Percentiles rank a stretch among this genome's conserved stretches.
Evolutionary conservation across 192 early-diverging fungal genomes (phyloP).

Genomic region (Rhizophagus clarus): DNA sequence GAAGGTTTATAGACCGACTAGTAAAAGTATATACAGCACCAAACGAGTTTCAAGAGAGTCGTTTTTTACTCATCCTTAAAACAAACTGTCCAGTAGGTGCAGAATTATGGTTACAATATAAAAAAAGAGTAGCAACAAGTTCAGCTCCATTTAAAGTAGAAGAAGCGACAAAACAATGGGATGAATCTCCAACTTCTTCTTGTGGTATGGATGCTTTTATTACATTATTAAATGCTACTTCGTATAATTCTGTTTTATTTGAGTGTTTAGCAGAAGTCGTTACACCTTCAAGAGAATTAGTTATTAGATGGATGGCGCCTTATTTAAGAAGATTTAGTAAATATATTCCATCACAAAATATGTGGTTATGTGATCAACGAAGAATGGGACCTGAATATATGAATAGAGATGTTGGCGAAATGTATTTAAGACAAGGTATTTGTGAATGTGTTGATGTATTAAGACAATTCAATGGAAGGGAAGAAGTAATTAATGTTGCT

Average conservation of each 20-base stretch:
- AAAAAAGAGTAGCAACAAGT: conserved; percentile 20
- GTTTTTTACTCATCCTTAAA: conserved; percentile 31
- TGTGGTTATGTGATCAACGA: conserved; percentile 32
- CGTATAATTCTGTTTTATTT: conserved; percentile 26
- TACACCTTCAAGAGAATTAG: conserved; percentile 28
- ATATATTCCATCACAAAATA: conserved; percentile 31
- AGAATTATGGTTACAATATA: conserved; percentile 29
- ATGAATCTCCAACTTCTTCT: conserved; percentile 26
- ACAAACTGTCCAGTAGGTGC: conserved; percentile 26
- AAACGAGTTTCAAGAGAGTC: conserved; percentile 23
- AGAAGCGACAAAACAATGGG: conserved; percentile 16
- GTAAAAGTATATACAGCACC: conserved; percentile 23
- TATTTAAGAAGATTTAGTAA: conserved; percentile 30
- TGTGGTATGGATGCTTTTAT: conserved; percentile 34
- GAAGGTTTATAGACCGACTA: conserved; percentile 25
- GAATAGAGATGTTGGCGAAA: conserved; percentile 30
- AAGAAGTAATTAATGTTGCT: conserved; percentile 30
- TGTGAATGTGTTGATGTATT: conserved; percentile 33
- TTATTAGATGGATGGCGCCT: conserved; percentile 33
- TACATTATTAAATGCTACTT: conserved; percentile 25
- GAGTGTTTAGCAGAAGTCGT: conserved; percentile 32
- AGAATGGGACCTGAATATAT: conserved; percentile 35
- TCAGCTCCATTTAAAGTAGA: conserved; percentile 7
- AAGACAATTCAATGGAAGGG: conserved; percentile 31
- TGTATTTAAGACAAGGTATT: conserved; percentile 32